Base-by-base conservation (phyloP, 1,139 yeast genomes). In the Hemisphaericaspora xylanilytica region DNA sequence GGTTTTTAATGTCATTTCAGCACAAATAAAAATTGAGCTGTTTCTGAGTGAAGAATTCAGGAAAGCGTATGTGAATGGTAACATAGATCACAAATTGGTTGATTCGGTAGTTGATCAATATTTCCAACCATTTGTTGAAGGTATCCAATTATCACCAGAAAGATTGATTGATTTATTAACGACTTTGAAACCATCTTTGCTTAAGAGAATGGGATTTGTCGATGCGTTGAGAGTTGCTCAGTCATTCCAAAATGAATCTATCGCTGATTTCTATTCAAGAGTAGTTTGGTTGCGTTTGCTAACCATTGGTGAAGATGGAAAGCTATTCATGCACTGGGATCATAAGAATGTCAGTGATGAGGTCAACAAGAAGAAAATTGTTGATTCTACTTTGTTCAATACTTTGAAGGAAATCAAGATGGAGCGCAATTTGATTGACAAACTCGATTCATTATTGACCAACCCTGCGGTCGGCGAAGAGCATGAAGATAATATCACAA, bases 241-340 rank as follows among this genome's bases (percentile, higher is more conserved):
- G 1, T 50, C 60, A 27, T 45, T 64, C 6, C 49, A 53, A 2
- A 61, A 63, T 42, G 66, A 63, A 32, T 38, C 46, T 6, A 30
- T 47, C 8, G 59, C 52, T 41, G 53, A 51, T 32, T 47, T 50
- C 22, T 56, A 55, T 32, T 43, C 58, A n/a, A 52, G 52, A 33
- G 53, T 71, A 12, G 63, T 83, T 2, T 85, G 94, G 92, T 66
- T 80, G 50, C 67, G 92, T 43, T 67, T 84, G 34, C 61, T 85
- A 8, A 50, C 63, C 2, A 51, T 79, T n/a, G 69, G 75, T 1
- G 83, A 80, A 47, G 76, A 80, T 48, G 81, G 88, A 86, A 44
- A 55, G 5, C 52, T 56, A 11, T 54, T 78, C 16, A 58, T 65
- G n/a, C 59, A 65, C 22, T 66, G 72, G 9, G 59, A 63, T 22